Evolutionary conservation across 305 asterid genomes (phyloP), one percentile per base, ranked within the genome.

Genomic region (Fraxinus albicans): DNA sequence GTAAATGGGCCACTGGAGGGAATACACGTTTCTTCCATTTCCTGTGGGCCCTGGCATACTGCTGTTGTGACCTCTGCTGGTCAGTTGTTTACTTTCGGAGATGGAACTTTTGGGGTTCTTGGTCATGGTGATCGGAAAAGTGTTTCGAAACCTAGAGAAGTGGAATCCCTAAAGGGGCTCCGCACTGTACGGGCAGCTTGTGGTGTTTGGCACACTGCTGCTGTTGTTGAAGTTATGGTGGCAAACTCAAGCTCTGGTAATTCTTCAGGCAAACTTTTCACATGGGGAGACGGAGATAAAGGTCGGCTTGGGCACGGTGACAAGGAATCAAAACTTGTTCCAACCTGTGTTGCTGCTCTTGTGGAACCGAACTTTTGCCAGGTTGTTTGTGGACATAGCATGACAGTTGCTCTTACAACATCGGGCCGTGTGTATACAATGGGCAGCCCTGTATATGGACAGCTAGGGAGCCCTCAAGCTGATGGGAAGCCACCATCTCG

Each of bases 281-380:
- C 98, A 0, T 96, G 99, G 99, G 99, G 99, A 1, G 98, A 94
- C 58, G 99, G 99, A 0, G 98, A 93, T 87, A 92, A 92, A 82
- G 21, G 91, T 55, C 87, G 93, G 23, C 84, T 96, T 29, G 99
- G 99, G 0, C 98, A 96, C 55, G 98, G 97, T 53, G 88, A 88
- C 85, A 96, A 94, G 84, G 94, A 93, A 6, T 76, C 96, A 3
- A 88, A 88, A 84, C 91, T 94, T 72, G 44, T 89, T 60, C 99
- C 99, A 1, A 93, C 97, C 9, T 91, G 95, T 84, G 97, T 96
- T 15, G 87, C 97, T 6, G 77, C 89, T 33, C 96, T 96, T 77
- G 84, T 91, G 7, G 99, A 96, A 67, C 91, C 92, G 82, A 92
- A 94, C 90, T 90, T 94, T 83, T 91, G 90, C 86, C 97, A 92